Evolutionary conservation across 352 stramenopile genomes (phyloP), one percentile per base, ranked within the genome.

Genomic region (Globisporangium yorkense): DNA sequence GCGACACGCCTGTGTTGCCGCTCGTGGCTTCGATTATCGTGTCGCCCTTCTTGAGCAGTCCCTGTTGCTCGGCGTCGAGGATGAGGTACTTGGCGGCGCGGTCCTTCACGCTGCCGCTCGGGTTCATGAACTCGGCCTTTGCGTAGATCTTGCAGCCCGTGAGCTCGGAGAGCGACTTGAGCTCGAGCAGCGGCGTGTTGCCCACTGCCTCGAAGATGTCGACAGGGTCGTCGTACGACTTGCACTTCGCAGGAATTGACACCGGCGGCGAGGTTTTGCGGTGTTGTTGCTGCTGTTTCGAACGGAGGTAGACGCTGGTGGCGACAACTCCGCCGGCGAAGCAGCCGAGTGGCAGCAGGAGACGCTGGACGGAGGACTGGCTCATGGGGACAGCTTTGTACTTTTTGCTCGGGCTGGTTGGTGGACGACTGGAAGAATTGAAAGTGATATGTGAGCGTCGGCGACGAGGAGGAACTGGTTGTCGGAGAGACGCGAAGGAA

Each of bases 21-120:
- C 78, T 85, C 0, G 90, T 98, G 39, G 90, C 89, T 61, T 92
- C 80, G 31, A 91, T 74, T 54, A 92, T 66, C 3, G 74, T 88
- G 18, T 73, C 70, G 43, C 75, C 83, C 1, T 76, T 78, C 41
- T 79, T 73, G 46, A 98, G 84, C 48, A 92, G 54, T 0, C 93
- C 94, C 4, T 73, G 74, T 41, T 84, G 64, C 74, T 98, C 93
- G 2, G 92, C 93, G 54, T 97, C 76, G 20, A 82, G 66, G 65
- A 98, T 97, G 74, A 98, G 84, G n/a, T 71, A 88, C 48, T 96
- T 88, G 45, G 89, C 91, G 12, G 96, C 93, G 27, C 94, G 92
- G 71, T 98, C 94, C 72, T 98, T 98, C 59, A 98, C 89, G 27
- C 77, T 96, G 9, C 94, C 94, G 59, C 89, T 89, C 20, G 96